phyloP scores from a whole-genome alignment of 148 eudicot genomes.

The Vaccinium darrowii region DNA sequence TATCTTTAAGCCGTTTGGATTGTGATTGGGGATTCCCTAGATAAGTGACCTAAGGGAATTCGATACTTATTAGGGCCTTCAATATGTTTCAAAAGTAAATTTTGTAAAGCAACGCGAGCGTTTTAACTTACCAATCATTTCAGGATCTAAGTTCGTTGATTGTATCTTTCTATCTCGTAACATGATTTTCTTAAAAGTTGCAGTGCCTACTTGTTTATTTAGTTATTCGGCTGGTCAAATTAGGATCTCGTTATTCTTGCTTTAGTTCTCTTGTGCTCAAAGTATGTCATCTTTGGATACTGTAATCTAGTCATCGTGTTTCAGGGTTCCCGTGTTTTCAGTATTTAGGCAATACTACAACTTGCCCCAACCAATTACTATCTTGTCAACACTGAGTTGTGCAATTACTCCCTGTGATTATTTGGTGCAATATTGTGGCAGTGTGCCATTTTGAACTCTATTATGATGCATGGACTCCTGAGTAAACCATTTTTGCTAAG shows the following conservation, averaged over 20 bases:
- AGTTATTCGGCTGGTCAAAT: not conserved
- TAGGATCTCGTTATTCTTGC: conserved; percentile 6
- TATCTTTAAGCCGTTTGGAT: not conserved
- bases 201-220: not conserved
- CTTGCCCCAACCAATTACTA: not conserved
- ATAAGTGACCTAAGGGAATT: not conserved
- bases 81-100: not conserved
- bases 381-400: not conserved
- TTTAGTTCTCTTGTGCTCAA: not conserved
- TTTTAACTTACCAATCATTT: not conserved
- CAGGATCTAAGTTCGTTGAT: not conserved
- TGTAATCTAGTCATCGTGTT: not conserved
- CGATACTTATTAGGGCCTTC: not conserved
- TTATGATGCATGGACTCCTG: not conserved
- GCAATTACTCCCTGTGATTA: not conserved
- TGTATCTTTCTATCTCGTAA: not conserved
- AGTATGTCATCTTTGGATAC: not conserved
- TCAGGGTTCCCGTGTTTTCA: not conserved
- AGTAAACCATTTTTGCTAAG: not conserved
- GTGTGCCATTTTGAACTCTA: not conserved
- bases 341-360: not conserved
- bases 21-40: not conserved
- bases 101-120: not conserved
- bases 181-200: not conserved
- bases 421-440: not conserved